A percentile compares a stretch with the other conserved stretches of the same genome.
phyloP scores from a whole-genome alignment of 2,329 filamentous ascomycete genomes.

The Stachybotrys elegans region DNA sequence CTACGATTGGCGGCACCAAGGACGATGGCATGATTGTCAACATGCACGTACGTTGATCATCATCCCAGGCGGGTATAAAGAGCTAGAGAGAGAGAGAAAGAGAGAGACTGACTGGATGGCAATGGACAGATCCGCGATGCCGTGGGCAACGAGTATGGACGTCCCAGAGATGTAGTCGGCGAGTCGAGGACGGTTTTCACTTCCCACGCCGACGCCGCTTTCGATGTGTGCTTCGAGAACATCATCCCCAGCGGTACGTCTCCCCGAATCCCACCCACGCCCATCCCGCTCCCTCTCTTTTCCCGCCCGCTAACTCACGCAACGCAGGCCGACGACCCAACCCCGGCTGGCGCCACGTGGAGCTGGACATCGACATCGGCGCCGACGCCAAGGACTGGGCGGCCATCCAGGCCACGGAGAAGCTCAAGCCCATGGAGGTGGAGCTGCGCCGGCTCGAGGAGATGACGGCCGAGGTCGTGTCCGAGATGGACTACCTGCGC shows the following conservation, averaged over 20 bases:
- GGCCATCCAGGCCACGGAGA: conserved; percentile 91
- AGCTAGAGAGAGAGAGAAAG: conserved; percentile 2
- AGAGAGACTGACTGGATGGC: conserved; percentile 6
- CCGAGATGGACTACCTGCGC: conserved; percentile 95
- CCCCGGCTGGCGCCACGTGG: conserved; percentile 64
- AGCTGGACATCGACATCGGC: conserved; percentile 93
- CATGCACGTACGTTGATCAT: conserved; percentile 66
- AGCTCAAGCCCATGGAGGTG: conserved; percentile 94
- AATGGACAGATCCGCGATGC: conserved; percentile 78
- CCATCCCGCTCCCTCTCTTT: neutral
- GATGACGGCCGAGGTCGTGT: conserved; percentile 79
- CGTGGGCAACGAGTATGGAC: conserved; percentile 92
- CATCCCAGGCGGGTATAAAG: neutral
- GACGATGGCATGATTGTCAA: conserved; percentile 92
- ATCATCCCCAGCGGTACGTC: conserved; percentile 63
- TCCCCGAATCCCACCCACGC: neutral
- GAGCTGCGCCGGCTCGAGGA: conserved; percentile 92
- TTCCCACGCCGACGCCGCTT: conserved; percentile 82
- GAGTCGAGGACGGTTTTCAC: conserved; percentile 94
- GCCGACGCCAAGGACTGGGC: conserved; percentile 98
- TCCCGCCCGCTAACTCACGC: conserved; percentile 8
- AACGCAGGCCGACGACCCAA: conserved; percentile 30
- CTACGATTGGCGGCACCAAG: conserved; percentile 76
- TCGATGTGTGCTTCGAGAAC: conserved; percentile 97
- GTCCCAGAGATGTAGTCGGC: conserved; percentile 84